A percentile compares a stretch with the other conserved stretches of the same genome.
Evolutionary conservation across 2,329 filamentous ascomycete species (phyloP).

Genomic region (Huntiella omanensis): DNA sequence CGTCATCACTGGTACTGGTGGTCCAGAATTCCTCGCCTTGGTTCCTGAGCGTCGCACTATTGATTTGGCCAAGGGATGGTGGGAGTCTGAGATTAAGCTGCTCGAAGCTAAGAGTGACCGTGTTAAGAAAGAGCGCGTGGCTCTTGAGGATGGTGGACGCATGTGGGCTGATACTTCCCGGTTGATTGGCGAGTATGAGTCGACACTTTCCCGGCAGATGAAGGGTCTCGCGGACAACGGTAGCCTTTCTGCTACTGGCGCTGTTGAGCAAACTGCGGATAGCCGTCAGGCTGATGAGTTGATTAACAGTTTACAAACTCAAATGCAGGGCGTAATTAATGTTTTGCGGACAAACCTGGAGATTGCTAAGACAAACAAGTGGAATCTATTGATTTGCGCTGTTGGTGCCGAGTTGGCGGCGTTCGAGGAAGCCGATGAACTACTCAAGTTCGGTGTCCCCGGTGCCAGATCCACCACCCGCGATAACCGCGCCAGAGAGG

Average conservation of each 20-base stretch:
- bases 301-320: conserved; percentile 28
- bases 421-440: conserved; percentile 37
- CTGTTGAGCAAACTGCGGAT: conserved; percentile 2
- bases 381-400: conserved; percentile 59
- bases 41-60: conserved; percentile 46
- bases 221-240: conserved; percentile 15
- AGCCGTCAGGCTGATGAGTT: conserved; percentile 19
- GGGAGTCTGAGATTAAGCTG: conserved; percentile 41
- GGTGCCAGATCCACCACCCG: conserved; percentile 14
- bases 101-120: conserved; percentile 34
- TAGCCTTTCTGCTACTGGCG: background rate
- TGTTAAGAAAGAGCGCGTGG: conserved; percentile 41
- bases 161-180: conserved; percentile 46
- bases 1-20: conserved; percentile 18
- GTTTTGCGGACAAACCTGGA: conserved; percentile 35
- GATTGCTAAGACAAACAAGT: conserved; percentile 40
- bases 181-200: conserved; percentile 46
- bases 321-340: conserved; percentile 36
- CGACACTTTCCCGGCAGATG: conserved; percentile 38
- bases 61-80: conserved; percentile 54
- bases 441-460: conserved; percentile 27
- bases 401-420: conserved; percentile 57
- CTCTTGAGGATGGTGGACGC: conserved; percentile 46
- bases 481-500: background rate
- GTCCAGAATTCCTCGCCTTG: conserved; percentile 38